Evolutionary conservation across 306 rosid species (phyloP).

Genomic region (Fagus crenata): DNA sequence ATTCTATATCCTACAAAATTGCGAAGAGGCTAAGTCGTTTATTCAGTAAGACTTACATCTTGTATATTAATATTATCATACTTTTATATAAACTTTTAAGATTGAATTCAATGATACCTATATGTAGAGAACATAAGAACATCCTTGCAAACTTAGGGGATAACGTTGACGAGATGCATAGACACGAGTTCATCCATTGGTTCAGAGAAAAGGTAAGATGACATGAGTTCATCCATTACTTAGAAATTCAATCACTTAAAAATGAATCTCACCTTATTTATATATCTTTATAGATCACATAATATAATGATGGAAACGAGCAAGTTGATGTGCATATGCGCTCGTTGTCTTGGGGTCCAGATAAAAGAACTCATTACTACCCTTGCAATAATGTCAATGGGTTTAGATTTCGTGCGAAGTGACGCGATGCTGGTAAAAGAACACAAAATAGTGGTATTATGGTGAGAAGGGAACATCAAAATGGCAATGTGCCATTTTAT

Average conservation of each 20-base stretch:
- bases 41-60: not conserved
- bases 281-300: too few relatives aligned
- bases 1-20: not conserved
- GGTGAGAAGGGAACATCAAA: not conserved
- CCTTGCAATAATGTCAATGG: not conserved
- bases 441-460: constrained; percentile 1
- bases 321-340: not conserved
- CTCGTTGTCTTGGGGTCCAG: not conserved
- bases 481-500: not conserved
- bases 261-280: too few relatives aligned
- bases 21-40: not conserved
- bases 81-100: not conserved
- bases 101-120: not conserved
- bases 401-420: not conserved
- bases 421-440: not conserved
- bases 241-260: too few relatives aligned
- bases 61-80: not conserved
- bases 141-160: too few relatives aligned
- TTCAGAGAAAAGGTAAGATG: too few relatives aligned
- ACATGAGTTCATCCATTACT: too few relatives aligned
- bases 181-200: too few relatives aligned
- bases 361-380: not conserved
- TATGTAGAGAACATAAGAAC: too few relatives aligned
- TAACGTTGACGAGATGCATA: too few relatives aligned
- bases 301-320: not conserved